Evolutionary conservation across 1,284 basidiomycete species (phyloP).

Genomic region (Austropuccinia psidii): DNA sequence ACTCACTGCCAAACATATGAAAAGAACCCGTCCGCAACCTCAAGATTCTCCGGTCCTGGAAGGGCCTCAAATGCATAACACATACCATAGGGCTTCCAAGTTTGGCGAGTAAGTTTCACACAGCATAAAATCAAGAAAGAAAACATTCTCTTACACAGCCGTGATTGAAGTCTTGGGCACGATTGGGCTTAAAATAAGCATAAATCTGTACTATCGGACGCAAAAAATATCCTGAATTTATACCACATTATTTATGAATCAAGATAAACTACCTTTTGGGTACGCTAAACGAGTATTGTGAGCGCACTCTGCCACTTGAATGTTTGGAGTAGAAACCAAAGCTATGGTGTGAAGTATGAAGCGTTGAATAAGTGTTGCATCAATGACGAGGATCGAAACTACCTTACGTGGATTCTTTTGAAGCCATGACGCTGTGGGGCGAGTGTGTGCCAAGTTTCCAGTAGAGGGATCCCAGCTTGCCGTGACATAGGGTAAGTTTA

Average conservation of each 20-base stretch:
- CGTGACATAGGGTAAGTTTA: no score
- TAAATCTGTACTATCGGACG: background rate
- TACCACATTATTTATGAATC: background rate
- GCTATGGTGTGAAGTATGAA: no score
- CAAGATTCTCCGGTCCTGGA: background rate
- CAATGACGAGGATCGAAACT: no score
- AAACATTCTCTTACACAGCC: constrained; percentile 3
- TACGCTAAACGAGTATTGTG: background rate
- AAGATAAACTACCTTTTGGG: background rate
- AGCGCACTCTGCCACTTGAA: constrained; percentile 6
- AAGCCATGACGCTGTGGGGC: no score
- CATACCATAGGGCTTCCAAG: constrained; percentile 6
- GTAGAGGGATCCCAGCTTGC: no score
- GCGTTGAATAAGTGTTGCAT: no score
- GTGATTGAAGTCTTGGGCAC: background rate
- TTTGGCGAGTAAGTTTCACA: no score
- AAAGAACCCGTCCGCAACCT: background rate
- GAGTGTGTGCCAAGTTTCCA: no score
- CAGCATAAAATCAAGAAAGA: no score
- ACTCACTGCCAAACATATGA: constrained; percentile 18
- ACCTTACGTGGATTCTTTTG: no score
- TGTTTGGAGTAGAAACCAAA: background rate
- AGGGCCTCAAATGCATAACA: background rate
- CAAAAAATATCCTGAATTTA: background rate
- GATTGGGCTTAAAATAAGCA: background rate